Percentiles rank a stretch among this genome's conserved stretches.
Conservation (phyloP, 2,329 filamentous ascomycete genomes). For the Ophiognomonia clavigignenti-juglandacearum region DNA sequence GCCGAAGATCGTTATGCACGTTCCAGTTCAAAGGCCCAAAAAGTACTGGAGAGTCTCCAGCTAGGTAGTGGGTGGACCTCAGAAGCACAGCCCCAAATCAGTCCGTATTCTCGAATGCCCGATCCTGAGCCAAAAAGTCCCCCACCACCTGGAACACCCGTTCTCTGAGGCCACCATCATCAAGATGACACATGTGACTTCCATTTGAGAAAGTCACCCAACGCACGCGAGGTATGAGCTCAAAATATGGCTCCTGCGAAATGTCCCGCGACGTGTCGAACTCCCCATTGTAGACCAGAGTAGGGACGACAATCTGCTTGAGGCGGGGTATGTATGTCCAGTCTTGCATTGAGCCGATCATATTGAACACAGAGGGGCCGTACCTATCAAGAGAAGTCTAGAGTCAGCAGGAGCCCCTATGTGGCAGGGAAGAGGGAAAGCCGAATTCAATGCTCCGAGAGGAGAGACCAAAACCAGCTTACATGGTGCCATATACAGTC, state of each 20-base stretch:
- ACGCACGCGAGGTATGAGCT: conserved; percentile 21
- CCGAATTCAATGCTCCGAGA: too few species aligned
- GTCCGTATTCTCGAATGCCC: not conserved
- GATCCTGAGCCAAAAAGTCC: conserved; percentile 18
- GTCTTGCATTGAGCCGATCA: conserved; percentile 14
- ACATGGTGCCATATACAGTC: conserved; percentile 11
- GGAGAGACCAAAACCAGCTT: conserved; percentile 5
- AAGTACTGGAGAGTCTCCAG: too few species aligned
- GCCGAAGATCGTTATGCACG: too few species aligned
- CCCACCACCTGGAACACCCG: conserved; percentile 20
- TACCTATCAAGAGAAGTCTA: conserved; percentile 15
- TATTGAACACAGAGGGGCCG: conserved; percentile 17
- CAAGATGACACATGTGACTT: conserved; percentile 22
- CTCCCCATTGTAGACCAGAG: conserved; percentile 23
- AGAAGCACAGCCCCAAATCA: too few species aligned
- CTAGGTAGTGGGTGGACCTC: too few species aligned
- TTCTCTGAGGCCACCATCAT: conserved; percentile 16
- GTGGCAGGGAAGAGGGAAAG: too few species aligned
- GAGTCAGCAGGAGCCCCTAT: not conserved
- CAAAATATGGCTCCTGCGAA: conserved; percentile 20
- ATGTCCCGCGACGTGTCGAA: conserved; percentile 24
- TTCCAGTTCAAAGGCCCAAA: too few species aligned
- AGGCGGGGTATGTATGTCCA: conserved; percentile 21
- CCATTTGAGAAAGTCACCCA: conserved; percentile 19
- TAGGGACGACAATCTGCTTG: conserved; percentile 18